These are phyloP conservation scores for Hypoxylon fragiforme DNA, from an alignment of 495 filamentous ascomycete species.

Conservation along the genomic window DNA sequence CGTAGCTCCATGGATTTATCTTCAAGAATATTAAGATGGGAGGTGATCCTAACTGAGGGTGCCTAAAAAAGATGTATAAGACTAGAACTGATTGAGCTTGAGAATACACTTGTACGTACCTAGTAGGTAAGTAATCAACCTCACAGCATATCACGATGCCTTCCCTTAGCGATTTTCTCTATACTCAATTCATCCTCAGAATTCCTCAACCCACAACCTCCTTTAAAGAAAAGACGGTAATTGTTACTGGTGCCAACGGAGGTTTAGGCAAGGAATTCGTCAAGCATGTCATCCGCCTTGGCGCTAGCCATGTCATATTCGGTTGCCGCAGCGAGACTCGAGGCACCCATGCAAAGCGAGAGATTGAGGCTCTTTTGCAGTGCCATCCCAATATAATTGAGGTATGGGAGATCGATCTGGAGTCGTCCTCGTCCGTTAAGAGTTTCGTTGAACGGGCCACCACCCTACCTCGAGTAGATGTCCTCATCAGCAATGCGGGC, in stretches of 20 bases:
- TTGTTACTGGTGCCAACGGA: not conserved
- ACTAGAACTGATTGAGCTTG: no score
- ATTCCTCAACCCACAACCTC: not conserved
- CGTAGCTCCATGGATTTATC: not conserved
- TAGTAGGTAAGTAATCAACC: not conserved
- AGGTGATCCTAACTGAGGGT: no score
- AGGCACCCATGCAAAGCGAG: not conserved
- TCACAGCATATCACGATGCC: not conserved
- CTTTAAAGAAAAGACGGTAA: not conserved
- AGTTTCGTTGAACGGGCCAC: not conserved
- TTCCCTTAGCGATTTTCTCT: not conserved
- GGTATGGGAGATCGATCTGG: not conserved
- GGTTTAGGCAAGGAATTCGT: not conserved
- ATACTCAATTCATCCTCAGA: not conserved
- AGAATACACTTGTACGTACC: not conserved
- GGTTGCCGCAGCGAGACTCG: not conserved
- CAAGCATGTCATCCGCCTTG: not conserved
- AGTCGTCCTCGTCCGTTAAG: not conserved
- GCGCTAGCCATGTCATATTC: not conserved
- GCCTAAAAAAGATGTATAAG: no score
- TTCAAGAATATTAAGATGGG: no score
- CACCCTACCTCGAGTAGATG: not conserved
- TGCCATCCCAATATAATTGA: not conserved
- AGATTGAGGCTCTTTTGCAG: not conserved
- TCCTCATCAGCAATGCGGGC: not conserved